Evolutionary conservation across 306 rosid species (phyloP).

Genomic region (Clitoria ternatea): DNA sequence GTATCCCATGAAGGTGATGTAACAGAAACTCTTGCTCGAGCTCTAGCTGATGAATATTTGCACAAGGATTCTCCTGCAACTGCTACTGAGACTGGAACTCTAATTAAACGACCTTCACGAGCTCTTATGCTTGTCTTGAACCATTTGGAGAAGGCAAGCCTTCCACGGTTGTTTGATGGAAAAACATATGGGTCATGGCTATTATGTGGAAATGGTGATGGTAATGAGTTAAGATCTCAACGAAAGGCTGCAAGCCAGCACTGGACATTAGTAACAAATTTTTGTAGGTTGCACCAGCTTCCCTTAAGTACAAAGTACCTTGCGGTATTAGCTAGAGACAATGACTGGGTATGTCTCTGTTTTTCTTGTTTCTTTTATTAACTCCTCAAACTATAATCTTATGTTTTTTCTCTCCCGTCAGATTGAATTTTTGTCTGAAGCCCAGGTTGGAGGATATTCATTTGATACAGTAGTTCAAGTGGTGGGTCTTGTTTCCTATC

Average conservation of each 20-base stretch:
- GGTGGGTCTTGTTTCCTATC: constrained; percentile 41
- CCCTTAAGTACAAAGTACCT: constrained; percentile 87
- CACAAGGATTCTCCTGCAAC: constrained; percentile 50
- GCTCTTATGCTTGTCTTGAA: constrained; percentile 70
- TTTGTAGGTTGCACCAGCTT: constrained; percentile 86
- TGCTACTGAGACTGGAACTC: constrained; percentile 37
- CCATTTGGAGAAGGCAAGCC: constrained; percentile 81
- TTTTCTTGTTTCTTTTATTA: constrained; percentile 17
- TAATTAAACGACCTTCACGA: constrained; percentile 57
- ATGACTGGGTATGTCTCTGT: constrained; percentile 74
- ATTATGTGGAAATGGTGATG: constrained; percentile 69
- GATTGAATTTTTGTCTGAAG: constrained; percentile 95
- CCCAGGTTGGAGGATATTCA: constrained; percentile 86
- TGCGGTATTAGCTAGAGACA: constrained; percentile 80
- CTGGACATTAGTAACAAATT: constrained; percentile 81
- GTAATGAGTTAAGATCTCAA: constrained; percentile 76
- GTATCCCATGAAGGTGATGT: constrained; percentile 62
- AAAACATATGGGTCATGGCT: constrained; percentile 88
- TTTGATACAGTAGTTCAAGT: constrained; percentile 68
- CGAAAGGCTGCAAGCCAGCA: constrained; percentile 89
- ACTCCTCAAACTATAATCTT: constrained; percentile 10
- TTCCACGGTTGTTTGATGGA: constrained; percentile 58
- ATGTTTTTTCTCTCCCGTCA: constrained; percentile 31
- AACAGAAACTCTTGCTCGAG: constrained; percentile 75
- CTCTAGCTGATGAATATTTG: constrained; percentile 79